Evolutionary conservation across 768 basidiomycete genomes (phyloP), one percentile per base, ranked within the genome.

Genomic region (Xerocomus brunneocitrinus): DNA sequence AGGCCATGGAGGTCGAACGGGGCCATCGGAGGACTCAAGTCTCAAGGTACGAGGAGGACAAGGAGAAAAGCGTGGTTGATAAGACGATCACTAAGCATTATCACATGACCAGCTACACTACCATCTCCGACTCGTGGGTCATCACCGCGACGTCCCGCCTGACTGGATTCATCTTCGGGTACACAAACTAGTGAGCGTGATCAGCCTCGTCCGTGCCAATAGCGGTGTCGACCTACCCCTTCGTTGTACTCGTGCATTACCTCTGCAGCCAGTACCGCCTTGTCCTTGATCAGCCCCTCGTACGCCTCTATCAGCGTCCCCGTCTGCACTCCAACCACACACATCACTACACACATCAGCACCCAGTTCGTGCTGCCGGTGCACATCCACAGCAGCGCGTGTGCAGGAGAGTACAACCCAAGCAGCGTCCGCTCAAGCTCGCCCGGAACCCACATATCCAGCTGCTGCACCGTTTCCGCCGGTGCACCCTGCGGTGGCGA

Each of bases 181-280:
- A 81, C 3, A 93, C 91, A 65, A 90, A 93, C 89, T 93, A 52
- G 25, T 12, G 34, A 24, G 4, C 32, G n/a, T 5, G 10, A 5
- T 58, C 42, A 60, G 47, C 16, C 1, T 8, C 16, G 1, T 2
- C 45, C 7, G 9, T 4, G 14, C 31, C 34, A 24, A 7, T 8
- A 43, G 22, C 22, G 28, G 8, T 30, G 24, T 10, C 4, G 3
- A 76, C 83, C 36, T 58, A 90, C 91, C 71, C 80, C 82, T 66
- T 83, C 75, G 56, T 93, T 87, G 62, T 93, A 93, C 68, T 93
- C 91, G 62, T 83, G 80, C 78, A 93, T 77, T 16, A 91, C 87
- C 64, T 92, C 91, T 3, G 85, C 79, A 9, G 87, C 79, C 53
- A 93, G 79, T 44, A 89, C 80, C 38, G 78, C 81, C 58, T 77